phyloP scores from a whole-genome alignment of 768 basidiomycete species.

The Rhodosporidiobolus odoratus region DNA sequence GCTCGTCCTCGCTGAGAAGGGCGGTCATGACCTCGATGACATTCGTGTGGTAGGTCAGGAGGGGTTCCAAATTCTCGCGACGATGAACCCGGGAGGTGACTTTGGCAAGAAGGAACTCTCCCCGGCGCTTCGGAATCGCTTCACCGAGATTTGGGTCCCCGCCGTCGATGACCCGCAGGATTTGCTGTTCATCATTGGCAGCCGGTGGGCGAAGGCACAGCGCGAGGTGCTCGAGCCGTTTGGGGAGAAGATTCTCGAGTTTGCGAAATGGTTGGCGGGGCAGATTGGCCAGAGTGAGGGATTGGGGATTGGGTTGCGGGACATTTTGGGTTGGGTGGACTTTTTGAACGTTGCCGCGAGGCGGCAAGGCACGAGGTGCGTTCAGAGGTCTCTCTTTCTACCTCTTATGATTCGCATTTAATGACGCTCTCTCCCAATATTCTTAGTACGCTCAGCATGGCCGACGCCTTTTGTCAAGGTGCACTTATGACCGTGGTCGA shows the following conservation, averaged over 20 bases:
- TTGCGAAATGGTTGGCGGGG: conserved; percentile 71
- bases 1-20: conserved; percentile 86
- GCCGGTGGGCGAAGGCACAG: conserved; percentile 59
- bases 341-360: conserved; percentile 59
- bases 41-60: conserved; percentile 61
- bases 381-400: background rate
- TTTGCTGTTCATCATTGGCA: conserved; percentile 67
- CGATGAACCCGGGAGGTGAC: conserved; percentile 99
- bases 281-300: conserved; percentile 55
- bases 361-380: conserved; percentile 6
- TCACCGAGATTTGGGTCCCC: conserved; percentile 99
- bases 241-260: conserved; percentile 65
- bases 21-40: conserved; percentile 66
- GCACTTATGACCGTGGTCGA: conserved; percentile 90
- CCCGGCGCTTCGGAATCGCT: conserved; percentile 90
- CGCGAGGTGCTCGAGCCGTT: conserved; percentile 52
- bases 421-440: background rate
- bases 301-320: conserved; percentile 70
- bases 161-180: conserved; percentile 67
- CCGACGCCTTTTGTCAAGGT: conserved; percentile 55
- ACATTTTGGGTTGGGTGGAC: conserved; percentile 88
- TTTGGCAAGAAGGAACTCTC: conserved; percentile 99
- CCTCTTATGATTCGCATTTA: background rate
- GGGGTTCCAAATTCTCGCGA: conserved; percentile 83
- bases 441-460: conserved; percentile 12